Base-by-base conservation (phyloP, 192 early-diverging fungal genomes). In the Rhizoclosmatium globosum region DNA sequence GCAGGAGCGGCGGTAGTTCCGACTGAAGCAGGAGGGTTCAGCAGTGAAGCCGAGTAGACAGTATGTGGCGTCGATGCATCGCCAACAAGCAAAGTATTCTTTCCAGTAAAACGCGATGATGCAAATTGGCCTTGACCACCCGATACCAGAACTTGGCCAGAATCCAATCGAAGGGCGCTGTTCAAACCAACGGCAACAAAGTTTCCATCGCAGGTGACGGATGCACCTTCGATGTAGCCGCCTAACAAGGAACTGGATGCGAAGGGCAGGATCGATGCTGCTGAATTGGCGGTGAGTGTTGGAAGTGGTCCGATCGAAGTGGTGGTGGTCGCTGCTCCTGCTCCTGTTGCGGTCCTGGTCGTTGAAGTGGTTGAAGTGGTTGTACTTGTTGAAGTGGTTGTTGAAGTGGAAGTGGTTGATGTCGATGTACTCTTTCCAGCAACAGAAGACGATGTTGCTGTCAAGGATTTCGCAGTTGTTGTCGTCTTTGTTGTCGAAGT, bases 131-230 rank as follows among this genome's bases (percentile, higher is more conserved):
- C 60, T 19, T 62, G 50, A 9, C 65, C 43, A 19, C 65, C 65
- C 4, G 31, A 4, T 9, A 68, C 4, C 42, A 68, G 17, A 7
- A 68, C 21, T 45, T 44, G 42, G 9, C 65, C 65, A 38, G 65
- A 42, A 21, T 68, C 65, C 9, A 68, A 21, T 7, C 65, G 65
- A 42, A 68, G 31, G 9, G 43, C 65, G 4, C 6, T 45, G 15
- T 21, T 43, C 21, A 7, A 21, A 13, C 45, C 45, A 21, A 68
- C 65, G 15, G 65, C 65, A 45, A 21, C 65, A 21, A 68, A 68
- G 11, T 41, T 41, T 44, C 65, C 65, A 68, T 68, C 65, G 65
- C 65, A 68, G 3, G 43, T 68, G 4, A 68, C 65, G 23, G 65
- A 68, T 3, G 21, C 43, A 42, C 65, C 65, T 41, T 68, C 65